Evolutionary conservation across 805 yeast species (phyloP).

Genomic region (Diddensiella santjacobensis): DNA sequence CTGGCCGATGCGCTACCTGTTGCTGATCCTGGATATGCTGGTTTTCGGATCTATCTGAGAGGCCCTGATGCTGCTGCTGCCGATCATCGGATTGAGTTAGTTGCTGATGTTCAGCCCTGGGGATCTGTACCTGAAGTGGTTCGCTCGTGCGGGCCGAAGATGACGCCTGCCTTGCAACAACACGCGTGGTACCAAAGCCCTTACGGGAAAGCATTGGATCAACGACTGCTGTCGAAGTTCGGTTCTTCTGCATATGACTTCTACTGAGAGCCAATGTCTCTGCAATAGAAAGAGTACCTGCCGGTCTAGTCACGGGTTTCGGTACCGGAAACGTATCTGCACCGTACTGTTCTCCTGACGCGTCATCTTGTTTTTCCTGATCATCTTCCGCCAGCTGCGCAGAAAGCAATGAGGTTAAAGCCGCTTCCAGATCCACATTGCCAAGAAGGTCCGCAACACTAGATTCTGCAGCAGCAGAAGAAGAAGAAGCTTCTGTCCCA

Average conservation of each 20-base stretch:
- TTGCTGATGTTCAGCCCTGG: neutral
- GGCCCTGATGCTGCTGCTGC: neutral
- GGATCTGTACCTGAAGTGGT: constrained; percentile 1
- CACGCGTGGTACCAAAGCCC: constrained; percentile 10
- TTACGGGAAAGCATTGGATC: constrained; percentile 25
- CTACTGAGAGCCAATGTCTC: constrained; percentile 52
- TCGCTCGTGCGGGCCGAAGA: neutral
- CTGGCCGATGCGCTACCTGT: neutral
- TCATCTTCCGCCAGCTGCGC: constrained; percentile 4
- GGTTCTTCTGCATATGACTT: constrained; percentile 15
- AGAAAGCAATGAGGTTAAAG: constrained; percentile 12
- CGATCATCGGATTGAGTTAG: neutral
- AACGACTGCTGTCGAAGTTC: constrained; percentile 12
- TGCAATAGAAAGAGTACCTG: constrained; percentile 45
- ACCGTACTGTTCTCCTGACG: neutral
- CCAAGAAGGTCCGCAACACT: constrained; percentile 6
- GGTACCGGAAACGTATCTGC: neutral
- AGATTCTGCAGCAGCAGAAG: neutral
- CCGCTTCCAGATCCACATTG: constrained; percentile 12
- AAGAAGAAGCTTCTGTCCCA: neutral
- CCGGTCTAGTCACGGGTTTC: neutral
- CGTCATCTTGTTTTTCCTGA: neutral
- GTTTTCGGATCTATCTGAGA: no score
- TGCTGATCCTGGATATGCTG: neutral
- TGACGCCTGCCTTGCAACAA: neutral